A percentile compares a stretch with the other conserved stretches of the same genome.
phyloP scores from a whole-genome alignment of 2,329 filamentous ascomycete species.

The Epicoccum sorghinum region DNA sequence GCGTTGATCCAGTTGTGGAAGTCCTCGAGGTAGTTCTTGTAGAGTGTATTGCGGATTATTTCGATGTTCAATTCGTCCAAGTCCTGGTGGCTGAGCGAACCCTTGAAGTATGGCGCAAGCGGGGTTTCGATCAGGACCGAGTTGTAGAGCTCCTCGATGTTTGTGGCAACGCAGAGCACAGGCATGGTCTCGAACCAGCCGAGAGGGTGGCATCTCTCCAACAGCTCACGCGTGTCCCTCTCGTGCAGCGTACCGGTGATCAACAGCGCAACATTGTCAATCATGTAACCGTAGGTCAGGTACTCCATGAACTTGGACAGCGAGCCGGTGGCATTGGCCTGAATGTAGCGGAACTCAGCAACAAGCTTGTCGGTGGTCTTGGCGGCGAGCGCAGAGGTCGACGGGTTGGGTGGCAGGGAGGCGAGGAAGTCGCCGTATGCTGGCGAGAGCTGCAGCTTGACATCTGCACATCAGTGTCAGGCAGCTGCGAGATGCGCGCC shows the following conservation, averaged over 20 bases:
- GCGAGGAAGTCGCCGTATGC: slow-evolving; percentile 97
- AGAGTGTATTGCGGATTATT: slow-evolving; percentile 96
- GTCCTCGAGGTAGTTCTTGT: slow-evolving; percentile 99
- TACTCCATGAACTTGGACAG: slow-evolving; percentile 97
- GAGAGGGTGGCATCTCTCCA: slow-evolving; percentile 94
- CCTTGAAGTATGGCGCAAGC: slow-evolving; percentile 95
- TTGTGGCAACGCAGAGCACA: slow-evolving; percentile 94
- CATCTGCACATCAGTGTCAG: slow-evolving; percentile 64
- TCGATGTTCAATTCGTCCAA: slow-evolving; percentile 99
- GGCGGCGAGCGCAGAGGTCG: slow-evolving; percentile 89
- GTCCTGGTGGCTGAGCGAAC: slow-evolving; percentile 92
- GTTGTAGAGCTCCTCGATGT: slow-evolving; percentile 99
- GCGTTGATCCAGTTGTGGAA: slow-evolving; percentile 95
- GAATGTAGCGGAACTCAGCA: slow-evolving; percentile 94
- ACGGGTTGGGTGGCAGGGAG: slow-evolving; percentile 92
- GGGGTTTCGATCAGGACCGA: slow-evolving; percentile 96
- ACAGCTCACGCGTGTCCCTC: slow-evolving; percentile 90
- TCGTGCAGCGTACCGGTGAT: slow-evolving; percentile 98
- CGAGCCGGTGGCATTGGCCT: slow-evolving; percentile 89
- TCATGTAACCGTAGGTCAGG: slow-evolving; percentile 99
- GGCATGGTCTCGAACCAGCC: slow-evolving; percentile 99
- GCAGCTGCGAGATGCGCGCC: slow-evolving; percentile 1
- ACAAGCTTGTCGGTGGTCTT: slow-evolving; percentile 99
- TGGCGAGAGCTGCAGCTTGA: slow-evolving; percentile 95
- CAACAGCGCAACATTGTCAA: slow-evolving; percentile 96